These are phyloP conservation scores for Mastigamoeba balamuthi DNA, from an alignment of 78 protist genomes.

Conservation along the genomic window DNA sequence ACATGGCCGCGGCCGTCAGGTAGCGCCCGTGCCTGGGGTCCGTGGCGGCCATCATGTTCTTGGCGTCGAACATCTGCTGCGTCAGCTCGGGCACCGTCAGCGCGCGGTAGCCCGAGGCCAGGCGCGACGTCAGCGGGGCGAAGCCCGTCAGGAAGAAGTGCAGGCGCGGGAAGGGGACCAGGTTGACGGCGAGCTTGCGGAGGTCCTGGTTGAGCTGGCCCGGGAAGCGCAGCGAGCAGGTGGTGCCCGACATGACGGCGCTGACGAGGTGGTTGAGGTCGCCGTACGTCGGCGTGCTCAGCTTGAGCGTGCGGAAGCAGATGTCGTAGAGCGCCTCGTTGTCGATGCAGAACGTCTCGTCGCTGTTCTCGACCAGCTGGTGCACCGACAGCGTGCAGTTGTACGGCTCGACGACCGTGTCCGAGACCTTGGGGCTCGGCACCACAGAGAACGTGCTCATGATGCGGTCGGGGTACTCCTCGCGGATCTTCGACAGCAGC, in stretches of 20 bases:
- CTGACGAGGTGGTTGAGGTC: conserved; percentile 90
- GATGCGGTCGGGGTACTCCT: conserved; percentile 95
- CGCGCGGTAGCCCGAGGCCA: conserved; percentile 63
- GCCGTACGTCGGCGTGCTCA: conserved; percentile 78
- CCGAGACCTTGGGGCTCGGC: conserved; percentile 91
- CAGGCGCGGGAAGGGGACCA: conserved; percentile 95
- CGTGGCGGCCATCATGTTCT: conserved; percentile 94
- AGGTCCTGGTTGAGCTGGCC: conserved; percentile 89
- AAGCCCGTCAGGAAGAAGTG: conserved; percentile 92
- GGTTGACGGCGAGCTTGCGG: conserved; percentile 92
- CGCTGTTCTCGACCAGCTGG: conserved; percentile 88
- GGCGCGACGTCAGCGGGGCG: conserved; percentile 81
- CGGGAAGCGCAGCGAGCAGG: conserved; percentile 89
- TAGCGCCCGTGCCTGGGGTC: conserved; percentile 89
- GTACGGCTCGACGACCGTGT: conserved; percentile 93
- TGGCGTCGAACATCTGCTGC: conserved; percentile 90
- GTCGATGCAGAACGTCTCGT: conserved; percentile 75
- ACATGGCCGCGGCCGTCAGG: conserved; percentile 69
- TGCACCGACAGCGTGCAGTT: conserved; percentile 86
- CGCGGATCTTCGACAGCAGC: conserved; percentile 70
- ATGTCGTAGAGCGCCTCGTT: conserved; percentile 94
- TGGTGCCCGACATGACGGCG: conserved; percentile 81
- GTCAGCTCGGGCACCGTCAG: conserved; percentile 92
- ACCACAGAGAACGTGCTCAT: conserved; percentile 88
- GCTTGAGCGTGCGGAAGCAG: conserved; percentile 77